Conservation (phyloP, 2,329 filamentous ascomycete species). For the Pyricularia sp. region DNA sequence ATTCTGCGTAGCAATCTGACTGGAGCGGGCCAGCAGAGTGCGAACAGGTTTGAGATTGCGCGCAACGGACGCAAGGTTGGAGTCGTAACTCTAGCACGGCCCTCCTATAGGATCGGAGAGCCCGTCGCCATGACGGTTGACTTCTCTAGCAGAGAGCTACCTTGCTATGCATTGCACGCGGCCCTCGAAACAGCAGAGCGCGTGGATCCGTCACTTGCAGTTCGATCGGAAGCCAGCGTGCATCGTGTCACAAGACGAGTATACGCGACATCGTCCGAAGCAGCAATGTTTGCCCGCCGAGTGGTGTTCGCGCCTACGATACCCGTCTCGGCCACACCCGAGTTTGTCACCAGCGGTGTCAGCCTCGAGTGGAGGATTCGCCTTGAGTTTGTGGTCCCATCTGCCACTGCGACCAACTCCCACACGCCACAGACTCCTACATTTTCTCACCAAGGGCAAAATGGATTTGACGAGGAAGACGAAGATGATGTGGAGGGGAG, state of each 20-base stretch:
- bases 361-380: constrained; percentile 81
- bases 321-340: constrained; percentile 74
- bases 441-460: constrained; percentile 14
- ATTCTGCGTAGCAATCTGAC: constrained; percentile 74
- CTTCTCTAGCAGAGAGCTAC: constrained; percentile 66
- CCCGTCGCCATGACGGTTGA: constrained; percentile 77
- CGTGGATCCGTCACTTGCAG: constrained; percentile 68
- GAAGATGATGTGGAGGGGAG: constrained; percentile 14
- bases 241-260: constrained; percentile 78
- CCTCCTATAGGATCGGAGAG: constrained; percentile 84
- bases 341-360: constrained; percentile 85
- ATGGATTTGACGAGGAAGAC: constrained; percentile 21
- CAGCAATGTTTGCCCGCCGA: constrained; percentile 69
- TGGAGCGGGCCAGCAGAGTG: constrained; percentile 60
- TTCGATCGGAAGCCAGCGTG: constrained; percentile 79
- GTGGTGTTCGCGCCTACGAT: constrained; percentile 78
- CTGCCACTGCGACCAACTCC: background rate
- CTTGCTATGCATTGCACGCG: constrained; percentile 77
- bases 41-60: constrained; percentile 93
- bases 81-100: constrained; percentile 79
- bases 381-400: constrained; percentile 83
- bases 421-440: background rate
- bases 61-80: constrained; percentile 87
- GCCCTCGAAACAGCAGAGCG: constrained; percentile 82
- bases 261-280: constrained; percentile 70